Percentiles rank a stretch among this genome's conserved stretches.
phyloP scores from a whole-genome alignment of 164 flowering plant genomes.

The Aristolochia fimbriata region DNA sequence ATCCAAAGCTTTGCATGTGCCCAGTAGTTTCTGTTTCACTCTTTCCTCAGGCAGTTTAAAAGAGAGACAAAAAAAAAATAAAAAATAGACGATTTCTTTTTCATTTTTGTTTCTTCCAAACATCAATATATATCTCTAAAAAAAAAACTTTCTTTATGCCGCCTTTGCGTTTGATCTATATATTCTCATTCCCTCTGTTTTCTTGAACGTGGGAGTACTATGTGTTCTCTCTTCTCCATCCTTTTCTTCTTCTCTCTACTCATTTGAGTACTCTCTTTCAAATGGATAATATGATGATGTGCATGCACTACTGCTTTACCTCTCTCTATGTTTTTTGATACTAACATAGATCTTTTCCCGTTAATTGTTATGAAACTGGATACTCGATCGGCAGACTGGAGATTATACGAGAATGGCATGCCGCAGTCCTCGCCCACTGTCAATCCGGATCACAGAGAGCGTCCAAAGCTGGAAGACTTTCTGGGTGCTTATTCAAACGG shows the following conservation, averaged over 20 bases:
- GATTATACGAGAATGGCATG: conserved; percentile 29
- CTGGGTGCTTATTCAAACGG: conserved; percentile 59
- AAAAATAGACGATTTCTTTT: too few species aligned
- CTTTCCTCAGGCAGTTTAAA: neutral
- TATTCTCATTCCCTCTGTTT: too few species aligned
- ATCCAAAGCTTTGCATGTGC: neutral
- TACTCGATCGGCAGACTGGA: conserved; percentile 41
- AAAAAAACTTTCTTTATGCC: neutral
- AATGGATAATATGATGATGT: too few species aligned
- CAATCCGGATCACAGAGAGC: conserved; percentile 24
- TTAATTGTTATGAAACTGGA: too few species aligned
- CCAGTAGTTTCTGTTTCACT: neutral
- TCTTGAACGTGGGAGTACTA: too few species aligned
- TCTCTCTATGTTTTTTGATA: too few species aligned
- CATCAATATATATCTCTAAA: too few species aligned
- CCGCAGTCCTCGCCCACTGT: conserved; percentile 1
- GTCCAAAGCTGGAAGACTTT: conserved; percentile 75
- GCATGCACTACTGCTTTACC: neutral
- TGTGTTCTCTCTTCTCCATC: neutral
- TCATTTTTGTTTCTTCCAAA: too few species aligned
- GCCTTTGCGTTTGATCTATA: neutral
- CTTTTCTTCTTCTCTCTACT: neutral
- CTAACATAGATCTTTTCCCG: too few species aligned
- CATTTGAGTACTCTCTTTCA: neutral
- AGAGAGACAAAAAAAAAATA: too few species aligned